Evolutionary conservation across 2,329 filamentous ascomycete genomes (phyloP).

Genomic region (Rugonectria rugulosa): DNA sequence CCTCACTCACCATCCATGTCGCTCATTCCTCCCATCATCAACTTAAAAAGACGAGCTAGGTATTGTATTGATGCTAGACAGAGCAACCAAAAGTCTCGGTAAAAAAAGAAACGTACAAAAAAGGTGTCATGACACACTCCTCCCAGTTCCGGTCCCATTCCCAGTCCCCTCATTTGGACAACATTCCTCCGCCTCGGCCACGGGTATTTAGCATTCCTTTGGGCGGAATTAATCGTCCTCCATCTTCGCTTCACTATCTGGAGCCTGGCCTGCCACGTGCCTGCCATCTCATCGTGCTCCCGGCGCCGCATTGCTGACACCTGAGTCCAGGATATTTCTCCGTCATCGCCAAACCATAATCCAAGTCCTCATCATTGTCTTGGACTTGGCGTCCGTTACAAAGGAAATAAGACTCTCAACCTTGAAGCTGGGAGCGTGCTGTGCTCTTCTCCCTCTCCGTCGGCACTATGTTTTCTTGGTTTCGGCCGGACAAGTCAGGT

Average conservation of each 20-base stretch:
- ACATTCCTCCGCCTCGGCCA: neutral
- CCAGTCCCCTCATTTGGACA: neutral
- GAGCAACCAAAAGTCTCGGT: slow-evolving; percentile 13
- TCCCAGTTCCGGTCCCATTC: too few relatives aligned
- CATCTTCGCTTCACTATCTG: slow-evolving; percentile 1
- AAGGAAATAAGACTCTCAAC: slow-evolving; percentile 29
- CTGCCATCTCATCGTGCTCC: too few relatives aligned
- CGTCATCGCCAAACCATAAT: too few relatives aligned
- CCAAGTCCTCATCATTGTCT: slow-evolving; percentile 7
- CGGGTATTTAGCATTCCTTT: slow-evolving; percentile 1
- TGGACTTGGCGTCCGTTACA: slow-evolving; percentile 20
- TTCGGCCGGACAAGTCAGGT: slow-evolving; percentile 12
- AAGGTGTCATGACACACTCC: slow-evolving; percentile 18
- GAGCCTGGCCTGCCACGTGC: neutral
- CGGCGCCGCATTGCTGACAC: too few relatives aligned
- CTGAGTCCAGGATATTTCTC: too few relatives aligned
- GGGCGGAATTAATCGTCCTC: slow-evolving; percentile 11
- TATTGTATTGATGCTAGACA: slow-evolving; percentile 16
- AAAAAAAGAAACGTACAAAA: slow-evolving; percentile 15
- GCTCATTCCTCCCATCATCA: too few relatives aligned
- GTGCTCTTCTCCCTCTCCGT: slow-evolving; percentile 21
- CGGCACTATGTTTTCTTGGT: slow-evolving; percentile 35
- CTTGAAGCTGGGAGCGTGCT: slow-evolving; percentile 15
- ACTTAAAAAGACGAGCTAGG: neutral
- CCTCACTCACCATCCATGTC: neutral